phyloP scores from a whole-genome alignment of 2,329 filamentous ascomycete genomes.

The Aspergillus hortae region DNA sequence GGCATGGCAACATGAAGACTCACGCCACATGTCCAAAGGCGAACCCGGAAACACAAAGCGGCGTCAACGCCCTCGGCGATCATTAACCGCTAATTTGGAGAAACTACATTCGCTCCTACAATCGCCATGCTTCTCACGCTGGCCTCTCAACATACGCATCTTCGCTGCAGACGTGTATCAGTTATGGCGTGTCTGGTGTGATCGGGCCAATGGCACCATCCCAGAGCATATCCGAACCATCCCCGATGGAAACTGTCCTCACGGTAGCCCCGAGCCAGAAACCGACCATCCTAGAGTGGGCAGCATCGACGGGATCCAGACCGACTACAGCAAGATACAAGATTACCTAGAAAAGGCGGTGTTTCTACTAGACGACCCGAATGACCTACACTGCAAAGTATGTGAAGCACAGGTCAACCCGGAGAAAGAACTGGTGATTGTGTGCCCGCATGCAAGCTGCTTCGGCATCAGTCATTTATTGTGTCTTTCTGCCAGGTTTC shows the following conservation, averaged over 20 bases:
- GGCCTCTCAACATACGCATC: constrained; percentile 80
- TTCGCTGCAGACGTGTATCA: constrained; percentile 67
- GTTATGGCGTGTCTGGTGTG: constrained; percentile 63
- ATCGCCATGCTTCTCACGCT: constrained; percentile 73
- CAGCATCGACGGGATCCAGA: constrained; percentile 47
- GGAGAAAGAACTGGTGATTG: constrained; percentile 41
- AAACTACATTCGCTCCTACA: constrained; percentile 79
- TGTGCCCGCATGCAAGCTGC: constrained; percentile 52
- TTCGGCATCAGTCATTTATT: constrained; percentile 50
- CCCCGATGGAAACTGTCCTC: constrained; percentile 45
- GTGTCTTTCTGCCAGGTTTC: constrained; percentile 53
- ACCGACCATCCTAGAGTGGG: constrained; percentile 24
- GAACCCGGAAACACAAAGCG: constrained; percentile 41
- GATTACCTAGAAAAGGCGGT: constrained; percentile 51
- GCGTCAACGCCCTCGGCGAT: constrained; percentile 51
- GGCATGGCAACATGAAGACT: constrained; percentile 83
- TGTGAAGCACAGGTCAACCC: constrained; percentile 43
- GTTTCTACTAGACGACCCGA: constrained; percentile 37
- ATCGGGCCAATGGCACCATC: constrained; percentile 47
- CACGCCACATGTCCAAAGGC: constrained; percentile 68
- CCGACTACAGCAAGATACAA: constrained; percentile 51
- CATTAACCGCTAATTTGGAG: constrained; percentile 65
- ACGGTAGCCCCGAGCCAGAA: constrained; percentile 1
- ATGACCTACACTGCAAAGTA: constrained; percentile 44
- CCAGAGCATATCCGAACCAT: constrained; percentile 51